These are phyloP conservation scores for Thermothelomyces thermophilus DNA, from an alignment of 2,329 filamentous ascomycete species.

Conservation along the genomic window DNA sequence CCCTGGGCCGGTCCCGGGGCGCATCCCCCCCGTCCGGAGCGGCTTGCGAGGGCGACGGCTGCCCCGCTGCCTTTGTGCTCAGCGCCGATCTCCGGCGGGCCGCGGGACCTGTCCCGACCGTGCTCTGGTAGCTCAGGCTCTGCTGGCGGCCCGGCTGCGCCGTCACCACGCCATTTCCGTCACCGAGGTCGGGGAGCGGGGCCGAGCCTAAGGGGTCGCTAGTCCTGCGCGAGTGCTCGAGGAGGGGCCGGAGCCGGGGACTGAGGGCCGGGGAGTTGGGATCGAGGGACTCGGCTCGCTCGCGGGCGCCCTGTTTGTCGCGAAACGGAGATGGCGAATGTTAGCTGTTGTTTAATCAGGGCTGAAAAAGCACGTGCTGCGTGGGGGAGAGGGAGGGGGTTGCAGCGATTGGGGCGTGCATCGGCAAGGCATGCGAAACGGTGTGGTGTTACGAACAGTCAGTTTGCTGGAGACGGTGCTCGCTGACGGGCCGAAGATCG, in stretches of 20 bases:
- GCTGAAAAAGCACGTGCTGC: background rate
- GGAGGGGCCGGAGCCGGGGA: slow-evolving; percentile 21
- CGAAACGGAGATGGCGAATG: background rate
- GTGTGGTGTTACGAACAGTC: slow-evolving; percentile 21
- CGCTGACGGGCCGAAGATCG: slow-evolving; percentile 19
- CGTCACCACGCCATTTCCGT: slow-evolving; percentile 21
- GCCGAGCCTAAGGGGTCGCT: slow-evolving; percentile 12
- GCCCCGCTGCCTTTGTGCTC: slow-evolving; percentile 10
- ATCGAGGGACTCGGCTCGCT: slow-evolving; percentile 26
- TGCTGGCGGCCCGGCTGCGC: slow-evolving; percentile 18
- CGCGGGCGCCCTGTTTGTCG: slow-evolving; percentile 23
- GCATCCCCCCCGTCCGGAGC: background rate
- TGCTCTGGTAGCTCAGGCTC: slow-evolving; percentile 25
- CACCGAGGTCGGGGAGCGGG: slow-evolving; percentile 15
- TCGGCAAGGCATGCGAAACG: background rate
- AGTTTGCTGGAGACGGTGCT: slow-evolving; percentile 18
- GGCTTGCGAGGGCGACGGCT: slow-evolving; percentile 6
- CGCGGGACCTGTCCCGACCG: slow-evolving; percentile 11
- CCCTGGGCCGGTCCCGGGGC: background rate
- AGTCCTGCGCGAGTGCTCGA: slow-evolving; percentile 11
- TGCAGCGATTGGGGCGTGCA: background rate
- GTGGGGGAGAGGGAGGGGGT: background rate
- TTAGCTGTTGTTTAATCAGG: background rate
- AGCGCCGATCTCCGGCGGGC: slow-evolving; percentile 14
- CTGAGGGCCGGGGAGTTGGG: slow-evolving; percentile 11